Conservation (phyloP, 2,329 filamentous ascomycete species). For the Phialophora chinensis region DNA sequence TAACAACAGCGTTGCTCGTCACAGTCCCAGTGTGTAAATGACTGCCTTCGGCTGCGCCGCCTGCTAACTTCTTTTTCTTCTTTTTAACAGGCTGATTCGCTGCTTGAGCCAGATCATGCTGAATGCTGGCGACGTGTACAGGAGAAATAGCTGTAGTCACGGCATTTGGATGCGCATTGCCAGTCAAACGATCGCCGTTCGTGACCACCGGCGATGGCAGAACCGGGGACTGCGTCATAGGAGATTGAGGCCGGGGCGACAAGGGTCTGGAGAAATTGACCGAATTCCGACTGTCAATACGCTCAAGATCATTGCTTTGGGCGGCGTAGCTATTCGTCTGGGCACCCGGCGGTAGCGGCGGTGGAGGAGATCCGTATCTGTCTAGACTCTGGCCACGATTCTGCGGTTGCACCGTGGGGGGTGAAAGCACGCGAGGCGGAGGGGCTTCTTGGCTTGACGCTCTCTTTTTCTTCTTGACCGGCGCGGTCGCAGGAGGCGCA, state of each 20-base stretch:
- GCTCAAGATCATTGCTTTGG: conserved; percentile 46
- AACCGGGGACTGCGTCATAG: conserved; percentile 19
- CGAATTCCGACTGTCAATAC: conserved; percentile 50
- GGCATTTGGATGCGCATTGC: background rate
- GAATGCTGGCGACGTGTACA: conserved; percentile 38
- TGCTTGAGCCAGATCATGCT: conserved; percentile 40
- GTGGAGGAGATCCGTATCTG: conserved; percentile 29
- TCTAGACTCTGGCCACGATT: conserved; percentile 52
- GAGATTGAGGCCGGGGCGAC: conserved; percentile 46
- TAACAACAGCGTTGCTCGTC: conserved; percentile 40
- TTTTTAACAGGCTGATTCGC: conserved; percentile 43
- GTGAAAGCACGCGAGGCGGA: conserved; percentile 53
- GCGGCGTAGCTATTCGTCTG: conserved; percentile 27
- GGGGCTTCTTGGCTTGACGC: conserved; percentile 59
- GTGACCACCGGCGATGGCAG: conserved; percentile 6
- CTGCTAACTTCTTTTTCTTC: conserved; percentile 40
- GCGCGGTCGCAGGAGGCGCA: conserved; percentile 38
- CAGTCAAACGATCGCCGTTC: conserved; percentile 19
- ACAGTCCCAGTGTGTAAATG: conserved; percentile 40
- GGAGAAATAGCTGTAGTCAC: conserved; percentile 38
- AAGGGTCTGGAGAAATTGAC: conserved; percentile 56
- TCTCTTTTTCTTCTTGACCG: conserved; percentile 46
- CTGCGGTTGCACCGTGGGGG: conserved; percentile 47
- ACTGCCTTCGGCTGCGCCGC: conserved; percentile 41
- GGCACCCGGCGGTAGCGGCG: conserved; percentile 4